Evolutionary conservation across 2,329 filamentous ascomycete genomes (phyloP), one percentile per base, ranked within the genome.

Genomic region (Dryadomyces quercus-mongolicae): DNA sequence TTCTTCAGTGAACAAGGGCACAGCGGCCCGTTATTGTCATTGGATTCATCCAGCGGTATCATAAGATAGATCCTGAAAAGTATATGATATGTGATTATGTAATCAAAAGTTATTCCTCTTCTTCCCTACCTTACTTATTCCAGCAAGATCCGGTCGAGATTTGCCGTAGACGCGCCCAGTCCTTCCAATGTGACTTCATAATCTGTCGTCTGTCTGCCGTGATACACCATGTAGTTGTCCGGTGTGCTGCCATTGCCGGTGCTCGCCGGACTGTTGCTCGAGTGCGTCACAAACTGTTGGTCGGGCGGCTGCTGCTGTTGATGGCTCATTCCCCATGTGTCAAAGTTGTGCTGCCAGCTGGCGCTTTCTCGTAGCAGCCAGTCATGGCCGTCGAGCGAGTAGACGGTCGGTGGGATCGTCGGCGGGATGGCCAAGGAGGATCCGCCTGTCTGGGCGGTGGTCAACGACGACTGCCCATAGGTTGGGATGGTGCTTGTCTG

Each of bases 311-410:
- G 42, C 18, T 10, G 15, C 42, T 44, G 40, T 16, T 13, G 42
- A 5, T 10, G 4, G 38, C 38, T 12, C 38, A 42, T 13, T 5
- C 38, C 73, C 78, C 78, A 81, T 2, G 70, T 65, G 54, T 78
- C 72, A 60, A 81, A 81, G 56, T 77, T 74, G 54, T 79, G 75
- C 55, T 81, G 76, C 76, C 77, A 80, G 56, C 71, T 76, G 25
- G 74, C 76, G 18, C 77, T 73, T 56, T 81, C 78, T 53, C 72
- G 78, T 20, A 81, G 64, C 59, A 80, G 77, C 75, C 76, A 82
- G 43, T 80, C 75, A 57, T 77, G 73, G 9, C 73, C 72, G 56
- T 80, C 77, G 47, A 80, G 66, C 6, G 67, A 66, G 47, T 70
- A 71, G 7, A 65, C 50, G 3, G 10, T 7, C 25, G 68, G 65